Base-by-base conservation (phyloP, 192 early-diverging fungal species). In the Entrophospora sp. region DNA sequence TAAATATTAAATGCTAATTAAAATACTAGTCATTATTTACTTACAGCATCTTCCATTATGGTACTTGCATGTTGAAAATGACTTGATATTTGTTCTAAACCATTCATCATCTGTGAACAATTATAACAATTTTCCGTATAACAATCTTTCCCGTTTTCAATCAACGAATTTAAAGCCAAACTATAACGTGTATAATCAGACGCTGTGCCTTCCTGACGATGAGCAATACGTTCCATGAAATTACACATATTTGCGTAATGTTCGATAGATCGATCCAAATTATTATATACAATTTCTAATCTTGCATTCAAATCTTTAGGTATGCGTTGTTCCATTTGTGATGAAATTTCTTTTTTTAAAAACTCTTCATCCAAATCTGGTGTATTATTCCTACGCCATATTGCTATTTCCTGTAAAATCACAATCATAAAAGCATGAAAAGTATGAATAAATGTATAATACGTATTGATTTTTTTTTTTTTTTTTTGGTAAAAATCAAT, bases 211-310 rank as follows among this genome's bases (percentile, higher is more conserved):
- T 87, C 85, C 40, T 75, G 75, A 5, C 87, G 71, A 66, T 77
- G 72, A n/a, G 84, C 76, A 38, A 82, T 74, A 48, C 85, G 75
- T 31, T 86, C 87, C 73, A 85, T 75, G 53, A 85, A 67, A 44
- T 71, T 70, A n/a, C 77, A 78, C 69, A 87, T 69, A 56, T 80
- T 83, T 20, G 77, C 44, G 61, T 88, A 89, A 66, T 84, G 80
- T 22, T 75, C 79, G 6, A 89, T 80, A 28, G 77, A 69, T 3
- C 77, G 69, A 12, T 68, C 69, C 5, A 87, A 59, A 44, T 74
- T 61, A n/a, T 63, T 75, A 32, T 72, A 71, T 37, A 84, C 68
- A 34, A 74, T 66, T n/a, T 74, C 70, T 9, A 85, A 40, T 20
- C 77, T 69, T 40, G 79, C 71, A 18, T 83, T 79, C 64, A 89